Evolutionary conservation across 129 eudicot genomes (phyloP).

Genomic region (sunflower (Helianthus annuus)): HanXRQr2.0-SUNRISE NC_035449.2:50337605-50338104

Average conservation of each 20-base stretch:
- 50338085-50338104: background rate
- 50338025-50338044: conserved; percentile 80
- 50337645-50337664: conserved; percentile 70
- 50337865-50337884: conserved; percentile 10
- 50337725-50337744: conserved; percentile 73
- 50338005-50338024: conserved; percentile 53
- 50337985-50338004: conserved; percentile 35
- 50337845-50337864: background rate
- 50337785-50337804: background rate
- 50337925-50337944: background rate
- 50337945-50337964: conserved; percentile 15
- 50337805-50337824: background rate
- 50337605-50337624: conserved; percentile 33
- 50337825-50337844: background rate
- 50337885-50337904: background rate
- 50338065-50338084: conserved; percentile 33
- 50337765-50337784: conserved; percentile 48
- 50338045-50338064: conserved; percentile 31
- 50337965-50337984: background rate
- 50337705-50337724: conserved; percentile 66
- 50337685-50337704: conserved; percentile 55
- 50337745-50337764: conserved; percentile 57
- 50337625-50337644: conserved; percentile 54
- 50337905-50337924: background rate
- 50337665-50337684: conserved; percentile 80